Percentiles rank a stretch among this genome's conserved stretches.
Conservation (phyloP, 768 basidiomycete species). For the Mycena galopus region DNA sequence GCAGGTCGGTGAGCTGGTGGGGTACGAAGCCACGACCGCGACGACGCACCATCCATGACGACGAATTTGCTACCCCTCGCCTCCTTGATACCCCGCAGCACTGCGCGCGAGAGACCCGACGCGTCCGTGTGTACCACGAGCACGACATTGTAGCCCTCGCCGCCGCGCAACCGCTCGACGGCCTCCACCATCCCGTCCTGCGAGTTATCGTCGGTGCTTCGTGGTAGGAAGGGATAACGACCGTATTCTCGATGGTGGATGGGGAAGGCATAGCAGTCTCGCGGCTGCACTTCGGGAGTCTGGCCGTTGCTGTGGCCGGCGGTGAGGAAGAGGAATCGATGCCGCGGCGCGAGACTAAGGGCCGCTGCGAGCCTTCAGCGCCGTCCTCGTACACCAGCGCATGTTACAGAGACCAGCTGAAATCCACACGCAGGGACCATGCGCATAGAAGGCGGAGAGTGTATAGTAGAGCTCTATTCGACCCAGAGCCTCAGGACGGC, state of each 20-base stretch:
- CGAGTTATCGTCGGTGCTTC: neutral
- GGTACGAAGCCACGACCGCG: neutral
- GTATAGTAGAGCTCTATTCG: neutral
- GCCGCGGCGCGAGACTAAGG: neutral
- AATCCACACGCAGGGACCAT: neutral
- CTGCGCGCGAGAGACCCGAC: neutral
- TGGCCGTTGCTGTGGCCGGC: neutral
- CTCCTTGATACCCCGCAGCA: neutral
- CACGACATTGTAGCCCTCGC: neutral
- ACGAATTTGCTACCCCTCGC: neutral
- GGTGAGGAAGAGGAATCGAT: neutral
- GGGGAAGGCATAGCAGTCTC: neutral
- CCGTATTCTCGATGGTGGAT: neutral
- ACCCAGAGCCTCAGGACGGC: neutral
- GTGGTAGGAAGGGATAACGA: too few species aligned
- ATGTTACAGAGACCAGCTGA: neutral
- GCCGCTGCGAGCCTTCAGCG: too few species aligned
- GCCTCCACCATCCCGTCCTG: too few species aligned
- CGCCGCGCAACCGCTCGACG: neutral
- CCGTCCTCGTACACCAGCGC: neutral
- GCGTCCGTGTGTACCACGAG: neutral
- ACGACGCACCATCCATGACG: neutral
- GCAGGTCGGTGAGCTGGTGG: neutral
- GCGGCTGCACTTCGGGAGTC: neutral
- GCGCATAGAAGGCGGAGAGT: too few species aligned